Evolutionary conservation across 2,329 filamentous ascomycete species (phyloP).

Genomic region (Talaromyces pinophilus): DNA sequence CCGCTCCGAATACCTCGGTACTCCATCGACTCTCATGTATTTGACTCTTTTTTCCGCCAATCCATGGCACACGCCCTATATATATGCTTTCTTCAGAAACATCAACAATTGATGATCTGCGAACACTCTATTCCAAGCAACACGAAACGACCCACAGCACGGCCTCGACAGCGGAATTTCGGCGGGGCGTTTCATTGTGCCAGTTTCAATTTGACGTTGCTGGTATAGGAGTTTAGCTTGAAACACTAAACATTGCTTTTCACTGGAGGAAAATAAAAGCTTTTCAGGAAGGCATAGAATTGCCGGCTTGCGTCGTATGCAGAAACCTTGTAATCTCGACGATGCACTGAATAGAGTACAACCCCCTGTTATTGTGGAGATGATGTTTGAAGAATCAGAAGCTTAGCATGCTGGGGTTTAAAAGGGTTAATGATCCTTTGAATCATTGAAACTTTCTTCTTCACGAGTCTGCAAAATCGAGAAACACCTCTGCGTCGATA

Average conservation of each 20-base stretch:
- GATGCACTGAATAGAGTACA: slow-evolving; percentile 8
- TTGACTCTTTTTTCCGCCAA: not conserved
- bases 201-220: not conserved
- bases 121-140: not conserved
- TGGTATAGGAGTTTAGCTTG: not conserved
- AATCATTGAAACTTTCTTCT: not conserved
- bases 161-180: not conserved
- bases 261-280: slow-evolving; percentile 14
- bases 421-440: not conserved
- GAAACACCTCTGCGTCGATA: not conserved
- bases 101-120: not conserved
- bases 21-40: not conserved
- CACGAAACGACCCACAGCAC: not conserved
- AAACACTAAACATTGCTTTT: not conserved
- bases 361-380: not conserved
- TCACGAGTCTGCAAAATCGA: not conserved
- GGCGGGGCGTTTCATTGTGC: slow-evolving; percentile 2
- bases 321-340: not conserved
- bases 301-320: not conserved
- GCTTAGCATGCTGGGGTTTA: not conserved
- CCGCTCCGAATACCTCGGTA: not conserved
- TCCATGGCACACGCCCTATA: not conserved
- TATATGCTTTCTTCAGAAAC: not conserved
- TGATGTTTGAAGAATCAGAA: not conserved
- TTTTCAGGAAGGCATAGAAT: not conserved